Base-by-base conservation (phyloP, 345 rosid genomes). In the Ceriops decandra region DNA sequence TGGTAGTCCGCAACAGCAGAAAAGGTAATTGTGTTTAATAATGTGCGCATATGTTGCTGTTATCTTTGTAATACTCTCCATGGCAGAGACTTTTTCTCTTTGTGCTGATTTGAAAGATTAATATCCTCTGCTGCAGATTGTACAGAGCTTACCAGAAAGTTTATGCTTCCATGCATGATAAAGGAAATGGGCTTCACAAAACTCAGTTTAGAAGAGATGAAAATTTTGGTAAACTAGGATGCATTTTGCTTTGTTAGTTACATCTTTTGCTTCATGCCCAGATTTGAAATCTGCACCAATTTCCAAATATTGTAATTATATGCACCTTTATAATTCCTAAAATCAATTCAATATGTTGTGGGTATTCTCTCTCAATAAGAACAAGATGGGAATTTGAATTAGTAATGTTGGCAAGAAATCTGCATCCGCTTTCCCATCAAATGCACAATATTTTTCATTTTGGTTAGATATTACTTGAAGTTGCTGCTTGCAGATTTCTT, bases 181-280 rank as follows among this genome's bases (percentile, higher is more conserved):
- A 82, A 80, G 97, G 85, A 68, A 76, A 81, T 30, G 96, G 92
- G 60, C 88, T 91, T 6, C 99, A 95, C 85, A 92, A 89, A 83
- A 95, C 99, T 66, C 99, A 90, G 80, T 95, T 90, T 76, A 85
- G 96, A 85, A 82, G 98, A 85, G 98, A 95, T 77, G 98, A 88
- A 70, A 86, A 85, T 63, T 90, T 84, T 57, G 91, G 99, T 95
- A 82, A 77, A 30, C 10, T 67, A 66, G 10, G 26, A 7, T 13
- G 11, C 52, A 13, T 66, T 65, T 17, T 24, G 8, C 27, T 20
- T 49, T 4, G 2, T 11, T 32, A n/a, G 4, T 28, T 31, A 22
- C 59, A 24, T 33, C 32, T 13, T 27, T 46, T 46, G 22, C 32
- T 51, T 59, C 46, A 27, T 30, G 5, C 28, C 15, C 59, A n/a